Evolutionary conservation across 2,329 filamentous ascomycete species (phyloP).

Genomic region (Paecilomyces dactylethromorphus): DNA sequence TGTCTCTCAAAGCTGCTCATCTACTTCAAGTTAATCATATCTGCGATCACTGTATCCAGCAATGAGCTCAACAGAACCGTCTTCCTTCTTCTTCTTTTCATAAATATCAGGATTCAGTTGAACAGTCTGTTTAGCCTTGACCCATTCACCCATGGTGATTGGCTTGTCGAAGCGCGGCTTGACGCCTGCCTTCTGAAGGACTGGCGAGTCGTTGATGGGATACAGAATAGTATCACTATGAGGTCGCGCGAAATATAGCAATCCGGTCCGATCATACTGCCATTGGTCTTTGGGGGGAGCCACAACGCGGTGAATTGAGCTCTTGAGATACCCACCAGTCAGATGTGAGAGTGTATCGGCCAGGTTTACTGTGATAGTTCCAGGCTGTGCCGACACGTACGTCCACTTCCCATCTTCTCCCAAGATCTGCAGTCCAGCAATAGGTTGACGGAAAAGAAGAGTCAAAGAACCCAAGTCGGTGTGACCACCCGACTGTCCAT

Average conservation of each 20-base stretch:
- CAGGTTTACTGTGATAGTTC: constrained; percentile 47
- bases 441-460: constrained; percentile 53
- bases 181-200: constrained; percentile 21
- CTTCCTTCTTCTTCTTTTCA: constrained; percentile 29
- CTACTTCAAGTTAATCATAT: constrained; percentile 12
- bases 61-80: constrained; percentile 36
- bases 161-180: constrained; percentile 31
- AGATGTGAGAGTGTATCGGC: constrained; percentile 45
- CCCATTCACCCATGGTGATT: constrained; percentile 42
- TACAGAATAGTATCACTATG: neutral
- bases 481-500: constrained; percentile 45
- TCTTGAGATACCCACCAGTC: constrained; percentile 46
- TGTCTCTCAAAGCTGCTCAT: neutral
- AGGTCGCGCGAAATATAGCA: constrained; percentile 41
- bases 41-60: constrained; percentile 21
- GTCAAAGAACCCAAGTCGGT: constrained; percentile 54
- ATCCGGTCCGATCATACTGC: constrained; percentile 36
- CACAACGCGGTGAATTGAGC: constrained; percentile 45
- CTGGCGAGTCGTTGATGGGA: constrained; percentile 24
- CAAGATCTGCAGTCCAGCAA: constrained; percentile 52
- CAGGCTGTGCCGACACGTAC: constrained; percentile 44
- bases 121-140: constrained; percentile 32
- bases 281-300: constrained; percentile 44
- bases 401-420: constrained; percentile 45
- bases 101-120: constrained; percentile 32